Evolutionary conservation across 1,139 yeast genomes (phyloP).

Genomic region (Sugiyamaella novakii): DNA sequence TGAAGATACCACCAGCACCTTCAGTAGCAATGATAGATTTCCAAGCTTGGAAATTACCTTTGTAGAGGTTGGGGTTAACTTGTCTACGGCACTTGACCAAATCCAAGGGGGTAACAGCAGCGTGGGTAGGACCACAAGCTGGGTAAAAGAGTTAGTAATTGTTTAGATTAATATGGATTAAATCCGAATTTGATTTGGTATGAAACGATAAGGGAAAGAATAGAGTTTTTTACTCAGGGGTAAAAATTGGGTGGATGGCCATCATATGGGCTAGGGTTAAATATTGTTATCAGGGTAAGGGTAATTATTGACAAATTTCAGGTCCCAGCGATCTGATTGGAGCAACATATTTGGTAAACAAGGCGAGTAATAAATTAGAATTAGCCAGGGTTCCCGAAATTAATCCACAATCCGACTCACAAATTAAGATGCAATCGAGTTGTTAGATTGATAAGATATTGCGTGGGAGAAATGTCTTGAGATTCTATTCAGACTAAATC

Average conservation of each 20-base stretch:
- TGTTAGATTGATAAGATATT: too few species aligned
- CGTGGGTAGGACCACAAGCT: constrained; percentile 97
- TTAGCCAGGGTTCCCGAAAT: too few species aligned
- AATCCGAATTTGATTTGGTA: too few species aligned
- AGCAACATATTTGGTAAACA: too few species aligned
- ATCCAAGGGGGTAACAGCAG: constrained; percentile 89
- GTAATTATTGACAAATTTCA: neutral
- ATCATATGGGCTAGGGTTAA: constrained; percentile 8
- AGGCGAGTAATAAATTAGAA: too few species aligned
- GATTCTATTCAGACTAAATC: too few species aligned
- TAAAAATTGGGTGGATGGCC: neutral
- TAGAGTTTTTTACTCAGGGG: too few species aligned
- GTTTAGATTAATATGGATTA: constrained; percentile 44
- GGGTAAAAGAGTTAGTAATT: constrained; percentile 34
- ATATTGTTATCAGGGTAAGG: constrained; percentile 5
- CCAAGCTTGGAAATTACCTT: constrained; percentile 78
- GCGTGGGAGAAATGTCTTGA: too few species aligned
- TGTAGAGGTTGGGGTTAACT: constrained; percentile 71
- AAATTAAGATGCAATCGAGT: too few species aligned
- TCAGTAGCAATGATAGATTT: constrained; percentile 66
- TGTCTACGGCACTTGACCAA: constrained; percentile 91
- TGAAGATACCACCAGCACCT: constrained; percentile 73
- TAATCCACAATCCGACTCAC: too few species aligned
- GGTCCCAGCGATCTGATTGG: neutral
- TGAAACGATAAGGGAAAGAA: too few species aligned